Evolutionary conservation across 2,329 filamentous ascomycete genomes (phyloP).

Genomic region (Rutstroemia sp.): DNA sequence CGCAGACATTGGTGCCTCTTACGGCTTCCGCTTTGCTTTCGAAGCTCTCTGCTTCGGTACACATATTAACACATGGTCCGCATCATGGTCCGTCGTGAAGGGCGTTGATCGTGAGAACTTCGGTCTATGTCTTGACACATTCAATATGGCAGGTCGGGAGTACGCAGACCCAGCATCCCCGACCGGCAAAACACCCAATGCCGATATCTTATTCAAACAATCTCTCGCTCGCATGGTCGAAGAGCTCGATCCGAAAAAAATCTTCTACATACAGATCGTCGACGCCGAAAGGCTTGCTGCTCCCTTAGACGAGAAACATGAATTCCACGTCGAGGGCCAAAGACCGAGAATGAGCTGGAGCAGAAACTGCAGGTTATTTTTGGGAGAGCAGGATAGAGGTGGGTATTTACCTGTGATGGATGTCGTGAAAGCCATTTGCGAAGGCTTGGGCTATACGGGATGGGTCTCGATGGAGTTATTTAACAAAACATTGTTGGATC

Average conservation of each 20-base stretch:
- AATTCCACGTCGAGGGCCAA: conserved; percentile 51
- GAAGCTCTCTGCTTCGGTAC: conserved; percentile 70
- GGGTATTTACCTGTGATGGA: conserved; percentile 51
- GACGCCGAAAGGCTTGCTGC: conserved; percentile 57
- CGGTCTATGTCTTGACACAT: conserved; percentile 70
- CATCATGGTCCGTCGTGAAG: conserved; percentile 59
- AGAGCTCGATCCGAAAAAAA: conserved; percentile 27
- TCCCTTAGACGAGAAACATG: conserved; percentile 51
- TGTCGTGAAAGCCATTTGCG: conserved; percentile 44
- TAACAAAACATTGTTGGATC: conserved; percentile 30
- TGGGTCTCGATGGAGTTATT: conserved; percentile 56
- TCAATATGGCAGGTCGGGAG: conserved; percentile 66
- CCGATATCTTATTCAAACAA: conserved; percentile 38
- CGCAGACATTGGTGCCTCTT: conserved; percentile 57
- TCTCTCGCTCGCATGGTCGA: conserved; percentile 19
- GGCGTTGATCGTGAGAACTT: conserved; percentile 63
- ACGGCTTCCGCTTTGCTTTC: conserved; percentile 60
- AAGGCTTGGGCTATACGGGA: conserved; percentile 48
- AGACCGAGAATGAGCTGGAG: conserved; percentile 69
- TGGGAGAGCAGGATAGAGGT: conserved; percentile 39
- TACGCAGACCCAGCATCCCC: conserved; percentile 58
- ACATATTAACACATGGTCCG: conserved; percentile 63
- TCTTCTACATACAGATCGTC: conserved; percentile 72
- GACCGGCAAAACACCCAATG: conserved; percentile 19
- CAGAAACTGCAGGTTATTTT: conserved; percentile 62